These are phyloP conservation scores for Ballota nigra DNA, from an alignment of 257 asterid genomes.

Conservation along the genomic window DNA sequence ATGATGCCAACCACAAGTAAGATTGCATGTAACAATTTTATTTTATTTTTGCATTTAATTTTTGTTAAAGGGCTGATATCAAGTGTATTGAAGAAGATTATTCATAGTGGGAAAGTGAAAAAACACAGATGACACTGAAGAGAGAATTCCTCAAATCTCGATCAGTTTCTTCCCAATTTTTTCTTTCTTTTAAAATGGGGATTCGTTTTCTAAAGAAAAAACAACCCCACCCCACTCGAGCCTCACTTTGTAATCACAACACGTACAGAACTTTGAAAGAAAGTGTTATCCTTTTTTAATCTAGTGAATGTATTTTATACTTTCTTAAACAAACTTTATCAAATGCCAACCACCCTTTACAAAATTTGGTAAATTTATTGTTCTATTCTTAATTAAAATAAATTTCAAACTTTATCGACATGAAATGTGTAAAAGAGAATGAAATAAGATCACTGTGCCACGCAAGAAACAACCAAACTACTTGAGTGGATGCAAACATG, in stretches of 20 bases:
- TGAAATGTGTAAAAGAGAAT: not conserved
- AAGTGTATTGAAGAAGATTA: not conserved
- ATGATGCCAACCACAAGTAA: not conserved
- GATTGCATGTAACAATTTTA: not conserved
- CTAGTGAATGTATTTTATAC: not conserved
- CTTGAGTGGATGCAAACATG: not conserved
- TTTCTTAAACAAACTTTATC: not conserved
- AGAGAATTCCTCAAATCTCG: not conserved
- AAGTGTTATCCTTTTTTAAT: not conserved
- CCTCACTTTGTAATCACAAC: slow-evolving; percentile 1
- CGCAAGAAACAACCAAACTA: not conserved
- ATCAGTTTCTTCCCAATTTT: not conserved
- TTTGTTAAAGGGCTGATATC: slow-evolving; percentile 1
- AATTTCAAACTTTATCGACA: not conserved
- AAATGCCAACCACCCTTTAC: not conserved
- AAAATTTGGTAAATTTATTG: not conserved
- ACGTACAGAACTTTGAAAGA: not conserved
- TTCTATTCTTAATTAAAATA: not conserved
- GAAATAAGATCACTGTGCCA: not conserved
- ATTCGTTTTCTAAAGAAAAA: not conserved
- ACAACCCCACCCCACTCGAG: not conserved
- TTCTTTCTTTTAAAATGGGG: not conserved
- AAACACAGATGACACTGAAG: not conserved
- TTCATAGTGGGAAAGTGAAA: not conserved
- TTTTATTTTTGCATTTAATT: not conserved